phyloP scores from a whole-genome alignment of 2,329 filamentous ascomycete species.

The Helicocarpus griseus region DNA sequence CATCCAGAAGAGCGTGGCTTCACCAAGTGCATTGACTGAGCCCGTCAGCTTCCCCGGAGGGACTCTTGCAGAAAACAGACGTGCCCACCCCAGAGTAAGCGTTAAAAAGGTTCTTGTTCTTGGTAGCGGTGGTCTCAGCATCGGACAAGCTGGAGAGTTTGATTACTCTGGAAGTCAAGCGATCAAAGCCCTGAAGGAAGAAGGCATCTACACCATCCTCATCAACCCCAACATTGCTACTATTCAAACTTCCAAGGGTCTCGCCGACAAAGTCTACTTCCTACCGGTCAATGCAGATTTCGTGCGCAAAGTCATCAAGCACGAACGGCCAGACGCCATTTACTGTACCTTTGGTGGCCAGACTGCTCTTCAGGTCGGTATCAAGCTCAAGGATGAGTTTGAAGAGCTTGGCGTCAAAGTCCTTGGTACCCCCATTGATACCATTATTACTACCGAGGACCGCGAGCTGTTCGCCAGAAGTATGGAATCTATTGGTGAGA shows the following conservation, averaged over 20 bases:
- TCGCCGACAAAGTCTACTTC: conserved; percentile 99
- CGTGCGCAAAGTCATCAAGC: conserved; percentile 91
- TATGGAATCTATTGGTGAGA: conserved; percentile 97
- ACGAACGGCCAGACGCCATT: conserved; percentile 90
- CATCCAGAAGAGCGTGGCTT: conserved; percentile 61
- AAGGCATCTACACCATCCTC: conserved; percentile 93
- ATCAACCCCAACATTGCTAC: conserved; percentile 99
- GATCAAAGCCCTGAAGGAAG: conserved; percentile 96
- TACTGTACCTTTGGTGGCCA: conserved; percentile 98
- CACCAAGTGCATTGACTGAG: conserved; percentile 55
- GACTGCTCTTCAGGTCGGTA: conserved; percentile 92
- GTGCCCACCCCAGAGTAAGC: conserved; percentile 63
- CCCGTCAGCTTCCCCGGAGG: conserved; percentile 85
- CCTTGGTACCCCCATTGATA: conserved; percentile 90
- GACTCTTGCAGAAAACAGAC: conserved; percentile 66
- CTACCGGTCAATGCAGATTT: conserved; percentile 94
- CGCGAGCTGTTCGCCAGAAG: conserved; percentile 93
- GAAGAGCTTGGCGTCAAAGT: conserved; percentile 86
- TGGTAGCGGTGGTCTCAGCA: conserved; percentile 88
- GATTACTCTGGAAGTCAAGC: conserved; percentile 98
- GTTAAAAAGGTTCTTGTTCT: conserved; percentile 94
- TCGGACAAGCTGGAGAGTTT: conserved; percentile 96
- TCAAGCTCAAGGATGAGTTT: conserved; percentile 95
- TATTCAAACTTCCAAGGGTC: conserved; percentile 93
- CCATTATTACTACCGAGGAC: conserved; percentile 97